Evolutionary conservation across 352 stramenopile species (phyloP).

Genomic region (Plasmopara halstedii): DNA sequence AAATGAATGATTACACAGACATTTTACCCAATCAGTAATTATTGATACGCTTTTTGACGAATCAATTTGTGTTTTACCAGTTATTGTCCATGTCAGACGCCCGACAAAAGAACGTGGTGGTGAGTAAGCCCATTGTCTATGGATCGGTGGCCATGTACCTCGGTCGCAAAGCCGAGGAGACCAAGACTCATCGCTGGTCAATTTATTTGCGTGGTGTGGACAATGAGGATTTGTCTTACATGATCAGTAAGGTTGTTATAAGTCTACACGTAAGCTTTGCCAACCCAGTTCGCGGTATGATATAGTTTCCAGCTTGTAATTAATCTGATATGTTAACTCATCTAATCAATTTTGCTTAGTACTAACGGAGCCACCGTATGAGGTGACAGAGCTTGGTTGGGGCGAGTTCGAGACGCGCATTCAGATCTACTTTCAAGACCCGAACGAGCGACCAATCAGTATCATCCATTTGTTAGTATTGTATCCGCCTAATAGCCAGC

Average conservation of each 20-base stretch:
- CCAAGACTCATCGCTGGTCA: conserved; percentile 92
- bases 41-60: neutral
- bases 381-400: conserved; percentile 96
- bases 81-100: conserved; percentile 48
- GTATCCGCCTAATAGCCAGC: conserved; percentile 76
- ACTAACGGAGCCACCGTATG: conserved; percentile 91
- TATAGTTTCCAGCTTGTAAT: neutral
- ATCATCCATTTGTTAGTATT: conserved; percentile 85
- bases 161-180: conserved; percentile 89
- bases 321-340: neutral
- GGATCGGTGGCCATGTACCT: conserved; percentile 91
- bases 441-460: conserved; percentile 86
- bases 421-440: conserved; percentile 94
- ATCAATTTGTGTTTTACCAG: conserved; percentile 5
- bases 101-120: conserved; percentile 72
- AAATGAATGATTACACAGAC: neutral
- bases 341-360: conserved; percentile 40
- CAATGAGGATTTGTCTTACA: conserved; percentile 91
- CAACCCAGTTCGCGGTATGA: conserved; percentile 83
- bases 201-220: conserved; percentile 92
- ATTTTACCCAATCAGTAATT: conserved; percentile 8
- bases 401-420: conserved; percentile 97
- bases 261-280: conserved; percentile 95
- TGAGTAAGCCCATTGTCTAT: conserved; percentile 93
- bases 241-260: conserved; percentile 96